Evolutionary conservation across 768 basidiomycete species (phyloP).

Genomic region (Rhodotorula paludigena): DNA sequence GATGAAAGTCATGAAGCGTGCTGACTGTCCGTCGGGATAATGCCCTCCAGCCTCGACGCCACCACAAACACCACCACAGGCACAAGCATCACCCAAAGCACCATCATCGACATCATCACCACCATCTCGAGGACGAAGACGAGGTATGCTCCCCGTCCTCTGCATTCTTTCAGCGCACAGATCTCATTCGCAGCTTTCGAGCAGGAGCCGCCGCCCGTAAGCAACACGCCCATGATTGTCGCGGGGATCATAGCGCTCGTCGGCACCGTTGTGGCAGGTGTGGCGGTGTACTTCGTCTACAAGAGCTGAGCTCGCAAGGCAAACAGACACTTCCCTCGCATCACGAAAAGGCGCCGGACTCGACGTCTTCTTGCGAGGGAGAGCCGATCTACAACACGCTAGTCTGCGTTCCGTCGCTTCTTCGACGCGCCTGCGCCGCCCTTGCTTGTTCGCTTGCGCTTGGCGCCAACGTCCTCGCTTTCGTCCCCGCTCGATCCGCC

Average conservation of each 20-base stretch:
- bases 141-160: too few relatives aligned
- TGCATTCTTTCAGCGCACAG: too few relatives aligned
- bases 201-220: neutral
- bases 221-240: too few relatives aligned
- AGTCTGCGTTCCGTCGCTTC: neutral
- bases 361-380: too few relatives aligned
- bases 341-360: too few relatives aligned
- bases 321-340: neutral
- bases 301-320: neutral
- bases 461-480: constrained; percentile 2
- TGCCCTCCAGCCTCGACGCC: neutral
- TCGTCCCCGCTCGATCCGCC: neutral
- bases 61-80: neutral
- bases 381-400: neutral
- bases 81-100: neutral
- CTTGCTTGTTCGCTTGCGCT: neutral
- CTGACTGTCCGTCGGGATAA: neutral
- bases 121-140: neutral
- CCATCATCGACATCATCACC: neutral
- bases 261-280: neutral
- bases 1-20: too few relatives aligned
- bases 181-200: too few relatives aligned
- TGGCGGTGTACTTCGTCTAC: neutral
- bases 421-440: neutral
- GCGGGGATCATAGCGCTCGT: neutral